Evolutionary conservation across 129 eudicot genomes (phyloP).

Genomic region (Kitagawia praeruptora): DNA sequence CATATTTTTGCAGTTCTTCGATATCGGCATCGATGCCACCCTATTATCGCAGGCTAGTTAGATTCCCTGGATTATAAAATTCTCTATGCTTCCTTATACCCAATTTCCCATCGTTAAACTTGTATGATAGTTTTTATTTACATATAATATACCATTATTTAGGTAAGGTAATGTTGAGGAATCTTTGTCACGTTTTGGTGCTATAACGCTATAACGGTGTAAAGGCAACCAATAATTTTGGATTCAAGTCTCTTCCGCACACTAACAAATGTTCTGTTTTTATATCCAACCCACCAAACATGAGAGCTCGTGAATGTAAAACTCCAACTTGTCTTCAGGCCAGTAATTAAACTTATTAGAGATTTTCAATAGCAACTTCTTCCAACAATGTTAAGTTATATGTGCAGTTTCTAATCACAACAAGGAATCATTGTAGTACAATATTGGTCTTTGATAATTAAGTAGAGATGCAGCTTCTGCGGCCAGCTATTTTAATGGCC

Average conservation of each 20-base stretch:
- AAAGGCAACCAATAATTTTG: not conserved
- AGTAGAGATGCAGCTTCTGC: not conserved
- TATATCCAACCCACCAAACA: not conserved
- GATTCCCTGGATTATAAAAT: not conserved
- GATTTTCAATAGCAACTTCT: not conserved
- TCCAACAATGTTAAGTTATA: not conserved
- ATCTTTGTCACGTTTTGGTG: not conserved
- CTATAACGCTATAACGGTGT: not conserved
- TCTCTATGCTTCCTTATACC: not conserved
- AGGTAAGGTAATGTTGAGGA: too few relatives aligned
- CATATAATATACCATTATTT: not conserved
- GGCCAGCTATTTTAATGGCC: not conserved
- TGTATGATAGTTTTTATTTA: too few relatives aligned
- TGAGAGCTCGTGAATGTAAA: not conserved
- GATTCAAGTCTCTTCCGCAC: not conserved
- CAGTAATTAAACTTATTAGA: not conserved
- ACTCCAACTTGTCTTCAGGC: not conserved
- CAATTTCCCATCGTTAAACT: not conserved
- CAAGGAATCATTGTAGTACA: not conserved
- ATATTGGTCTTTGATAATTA: not conserved
- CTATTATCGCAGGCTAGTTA: conserved; percentile 78
- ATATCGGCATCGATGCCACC: conserved; percentile 81
- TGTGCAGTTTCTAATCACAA: not conserved
- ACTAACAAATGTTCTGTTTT: not conserved
- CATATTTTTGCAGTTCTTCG: conserved; percentile 81